Evolutionary conservation across 371 early-diverging fungal genomes (phyloP), one percentile per base, ranked within the genome.

Genomic region (Phascolomyces articulosus): DNA sequence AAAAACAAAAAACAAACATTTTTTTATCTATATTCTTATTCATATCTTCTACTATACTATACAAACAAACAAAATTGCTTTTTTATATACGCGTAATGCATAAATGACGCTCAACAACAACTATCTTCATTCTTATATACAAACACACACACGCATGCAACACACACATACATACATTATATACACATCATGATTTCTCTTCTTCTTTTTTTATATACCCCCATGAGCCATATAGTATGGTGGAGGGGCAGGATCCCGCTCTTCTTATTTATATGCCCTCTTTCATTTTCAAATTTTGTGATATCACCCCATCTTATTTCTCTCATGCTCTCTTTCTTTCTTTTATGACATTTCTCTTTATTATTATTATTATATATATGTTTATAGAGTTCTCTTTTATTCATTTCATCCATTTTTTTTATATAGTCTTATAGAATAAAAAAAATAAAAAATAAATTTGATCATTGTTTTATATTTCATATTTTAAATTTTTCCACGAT

Each of bases 231-330:
- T 34, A 34, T 34, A 34, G 6, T 29, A 29, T 31, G 38, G 38
- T 34, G 8, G 38, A 55, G 34, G 56, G 56, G 20, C 56, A 18
- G 38, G 29, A 55, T 55, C 56, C 38, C 31, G n/a, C 31, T 55
- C 29, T 55, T 18, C 56, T 55, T n/a, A n/a, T n/a, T 34, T 55
- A 38, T 34, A 55, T 55, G 56, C 56, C 56, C n/a, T n/a, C 16
- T n/a, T 31, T 29, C 56, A 55, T 55, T n/a, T 29, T 20, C 29
- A 29, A 23, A 18, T 55, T 34, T n/a, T 55, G 29, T 29, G 56
- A 29, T 13, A 27, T 4, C 29, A 15, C 21, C n/a, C n/a, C n/a
- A n/a, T n/a, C n/a, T n/a, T n/a, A n/a, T n/a, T n/a, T n/a, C n/a
- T n/a, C n/a, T n/a, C n/a, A 26, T 29, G 0, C 20, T 18, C 13